phyloP scores from a whole-genome alignment of 1,139 yeast genomes.

The Yamadazyma oceani region DNA sequence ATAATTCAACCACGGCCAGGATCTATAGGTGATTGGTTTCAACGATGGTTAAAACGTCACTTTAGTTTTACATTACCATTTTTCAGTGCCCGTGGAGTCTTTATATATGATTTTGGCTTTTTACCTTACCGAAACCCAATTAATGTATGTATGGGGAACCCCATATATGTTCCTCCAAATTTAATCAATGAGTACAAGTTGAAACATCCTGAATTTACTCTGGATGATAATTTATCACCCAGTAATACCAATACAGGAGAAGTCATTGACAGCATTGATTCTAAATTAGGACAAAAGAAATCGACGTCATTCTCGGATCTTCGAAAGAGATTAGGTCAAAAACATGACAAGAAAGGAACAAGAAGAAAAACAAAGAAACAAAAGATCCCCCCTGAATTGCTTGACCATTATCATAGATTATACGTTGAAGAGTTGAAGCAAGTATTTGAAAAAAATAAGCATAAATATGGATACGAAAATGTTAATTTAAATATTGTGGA shows the following conservation, averaged over 20 bases:
- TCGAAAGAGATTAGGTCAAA: conserved; percentile 7
- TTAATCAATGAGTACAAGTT: conserved; percentile 31
- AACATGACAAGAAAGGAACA: conserved; percentile 5
- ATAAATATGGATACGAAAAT: conserved; percentile 52
- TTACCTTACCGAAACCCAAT: conserved; percentile 84
- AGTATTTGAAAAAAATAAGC: conserved; percentile 71
- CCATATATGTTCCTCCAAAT: conserved; percentile 64
- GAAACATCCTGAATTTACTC: conserved; percentile 27
- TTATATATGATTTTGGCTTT: conserved; percentile 89
- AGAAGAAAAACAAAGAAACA: conserved; percentile 17
- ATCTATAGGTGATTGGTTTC: conserved; percentile 56
- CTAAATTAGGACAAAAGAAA: conserved; percentile 3
- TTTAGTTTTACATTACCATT: conserved; percentile 88
- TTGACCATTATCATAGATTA: conserved; percentile 70
- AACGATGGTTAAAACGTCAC: conserved; percentile 65
- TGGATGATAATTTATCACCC: conserved; percentile 3
- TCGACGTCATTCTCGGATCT: conserved; percentile 1
- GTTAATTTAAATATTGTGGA: conserved; percentile 50
- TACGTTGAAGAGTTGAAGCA: conserved; percentile 68
- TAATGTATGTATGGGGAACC: conserved; percentile 77
- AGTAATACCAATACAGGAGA: conserved; percentile 21
- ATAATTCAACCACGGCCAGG: conserved; percentile 55
- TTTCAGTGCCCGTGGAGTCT: conserved; percentile 89
- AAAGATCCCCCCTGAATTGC: conserved; percentile 41
- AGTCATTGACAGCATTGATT: conserved; percentile 7